Evolutionary conservation across 306 rosid genomes (phyloP), one percentile per base, ranked within the genome.

Genomic region (Castanea crenata): DNA sequence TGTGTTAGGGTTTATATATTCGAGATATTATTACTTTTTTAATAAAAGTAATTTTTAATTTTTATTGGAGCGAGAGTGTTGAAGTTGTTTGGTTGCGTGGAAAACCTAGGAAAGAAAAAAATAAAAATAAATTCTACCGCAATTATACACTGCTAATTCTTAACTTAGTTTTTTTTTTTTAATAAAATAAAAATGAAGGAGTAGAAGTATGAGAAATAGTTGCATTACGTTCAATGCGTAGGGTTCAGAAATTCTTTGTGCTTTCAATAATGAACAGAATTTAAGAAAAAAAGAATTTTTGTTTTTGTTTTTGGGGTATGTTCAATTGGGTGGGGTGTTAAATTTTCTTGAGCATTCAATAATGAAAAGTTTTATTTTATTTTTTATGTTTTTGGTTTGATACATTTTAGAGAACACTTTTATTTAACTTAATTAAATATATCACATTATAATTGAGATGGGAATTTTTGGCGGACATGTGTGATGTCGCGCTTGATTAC

Each of bases 1-100:
- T 75, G 52, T 34, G 71, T 35, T 83, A 55, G 55, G 74, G 74
- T 73, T 73, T 63, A 29, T 0, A 70, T 49, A 25, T 77, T 18
- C 12, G 27, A 15, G n/a, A 44, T 6, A 16, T 31, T 19, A 41
- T n/a, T 27, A 55, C 65, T 55, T 12, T 46, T 23, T 49, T 49
- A 49, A 49, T 49, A 46, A 2, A 7, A 1, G 11, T 12, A 11
- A 5, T 34, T 5, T 38, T 38, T 1, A 1, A 38, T 32, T 32
- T 46, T 46, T 49, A 49, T 49, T 10, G 54, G 54, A 49, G 54
- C 3, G 54, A 12, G 54, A 3, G 1, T 49, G 54, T 12, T 49
- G 16, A 49, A 49, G 21, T 44, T 51, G 62, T 29, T 58, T 59
- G 76, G 46, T 61, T 61, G 18, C 44, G 15, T 25, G 59, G 59